These are phyloP conservation scores for Corrigiola litoralis DNA, from an alignment of 179 eudicot species.

Conservation along the genomic window DNA sequence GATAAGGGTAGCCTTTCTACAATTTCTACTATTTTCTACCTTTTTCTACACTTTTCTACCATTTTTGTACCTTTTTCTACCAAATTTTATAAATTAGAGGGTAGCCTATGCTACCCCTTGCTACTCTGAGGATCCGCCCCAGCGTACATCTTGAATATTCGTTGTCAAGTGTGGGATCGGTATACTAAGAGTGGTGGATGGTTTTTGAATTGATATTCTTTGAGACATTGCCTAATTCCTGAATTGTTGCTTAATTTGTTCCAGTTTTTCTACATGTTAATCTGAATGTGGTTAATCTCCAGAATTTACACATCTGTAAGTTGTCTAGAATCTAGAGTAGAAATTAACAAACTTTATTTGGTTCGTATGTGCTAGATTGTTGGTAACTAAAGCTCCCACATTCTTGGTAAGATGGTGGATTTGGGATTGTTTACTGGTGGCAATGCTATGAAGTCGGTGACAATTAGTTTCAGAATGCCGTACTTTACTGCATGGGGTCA, in stretches of 20 bases:
- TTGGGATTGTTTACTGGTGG: conserved; percentile 41
- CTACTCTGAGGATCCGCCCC: too few relatives aligned
- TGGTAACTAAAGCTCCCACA: conserved; percentile 4
- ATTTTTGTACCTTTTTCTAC: too few relatives aligned
- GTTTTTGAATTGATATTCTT: too few relatives aligned
- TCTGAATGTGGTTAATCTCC: neutral
- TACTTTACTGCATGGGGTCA: conserved; percentile 94
- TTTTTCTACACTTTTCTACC: too few relatives aligned
- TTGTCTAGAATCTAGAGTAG: neutral
- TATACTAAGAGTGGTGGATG: too few relatives aligned
- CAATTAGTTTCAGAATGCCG: conserved; percentile 67
- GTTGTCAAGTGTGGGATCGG: too few relatives aligned
- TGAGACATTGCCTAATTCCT: too few relatives aligned
- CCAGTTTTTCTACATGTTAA: neutral
- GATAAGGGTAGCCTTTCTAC: too few relatives aligned
- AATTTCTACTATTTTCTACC: too few relatives aligned
- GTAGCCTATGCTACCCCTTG: too few relatives aligned
- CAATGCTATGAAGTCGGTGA: conserved; percentile 44
- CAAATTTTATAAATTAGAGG: too few relatives aligned
- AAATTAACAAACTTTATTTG: conserved; percentile 6
- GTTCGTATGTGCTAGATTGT: conserved; percentile 20
- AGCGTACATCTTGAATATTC: too few relatives aligned
- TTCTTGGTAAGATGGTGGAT: conserved; percentile 43
- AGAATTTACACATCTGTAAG: neutral
- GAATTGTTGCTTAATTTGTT: neutral